Conservation (phyloP, 176 grass and related monocot species). For the Oryza punctata region DNA sequence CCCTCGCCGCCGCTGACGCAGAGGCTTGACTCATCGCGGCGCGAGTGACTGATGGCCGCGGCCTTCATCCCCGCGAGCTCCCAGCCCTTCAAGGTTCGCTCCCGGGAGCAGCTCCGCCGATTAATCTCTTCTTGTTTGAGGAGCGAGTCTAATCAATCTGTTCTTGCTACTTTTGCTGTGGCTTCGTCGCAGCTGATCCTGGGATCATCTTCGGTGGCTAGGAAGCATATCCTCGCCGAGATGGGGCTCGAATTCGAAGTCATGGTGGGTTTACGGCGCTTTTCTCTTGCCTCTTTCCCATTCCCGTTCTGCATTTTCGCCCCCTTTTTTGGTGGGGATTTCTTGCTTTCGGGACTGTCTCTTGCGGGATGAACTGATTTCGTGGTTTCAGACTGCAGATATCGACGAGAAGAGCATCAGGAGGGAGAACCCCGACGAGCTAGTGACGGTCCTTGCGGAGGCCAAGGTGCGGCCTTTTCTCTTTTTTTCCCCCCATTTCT, state of each 20-base stretch:
- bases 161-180: not conserved
- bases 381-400: conserved; percentile 72
- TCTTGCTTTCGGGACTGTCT: not conserved
- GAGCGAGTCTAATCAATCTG: not conserved
- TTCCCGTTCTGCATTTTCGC: too few species aligned
- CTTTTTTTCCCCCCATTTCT: not conserved
- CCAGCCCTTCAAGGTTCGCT: conserved; percentile 48
- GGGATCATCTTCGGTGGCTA: conserved; percentile 82
- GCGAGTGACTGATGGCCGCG: conserved; percentile 15
- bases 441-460: conserved; percentile 88
- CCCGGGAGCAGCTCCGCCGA: not conserved
- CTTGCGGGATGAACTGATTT: not conserved
- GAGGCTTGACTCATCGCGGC: not conserved
- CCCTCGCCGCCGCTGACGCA: not conserved
- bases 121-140: not conserved
- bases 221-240: conserved; percentile 70
- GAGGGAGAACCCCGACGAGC: conserved; percentile 75
- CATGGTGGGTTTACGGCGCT: conserved; percentile 57
- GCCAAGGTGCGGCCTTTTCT: conserved; percentile 61
- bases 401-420: conserved; percentile 96
- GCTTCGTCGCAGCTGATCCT: conserved; percentile 64
- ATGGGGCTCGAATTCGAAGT: conserved; percentile 84
- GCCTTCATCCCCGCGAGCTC: not conserved
- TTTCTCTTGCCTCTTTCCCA: not conserved
- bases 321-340: too few species aligned